A percentile compares a stretch with the other conserved stretches of the same genome.
These are phyloP conservation scores for Cercospora sesami DNA, from an alignment of 2,329 filamentous ascomycete species.

Conservation along the genomic window DNA sequence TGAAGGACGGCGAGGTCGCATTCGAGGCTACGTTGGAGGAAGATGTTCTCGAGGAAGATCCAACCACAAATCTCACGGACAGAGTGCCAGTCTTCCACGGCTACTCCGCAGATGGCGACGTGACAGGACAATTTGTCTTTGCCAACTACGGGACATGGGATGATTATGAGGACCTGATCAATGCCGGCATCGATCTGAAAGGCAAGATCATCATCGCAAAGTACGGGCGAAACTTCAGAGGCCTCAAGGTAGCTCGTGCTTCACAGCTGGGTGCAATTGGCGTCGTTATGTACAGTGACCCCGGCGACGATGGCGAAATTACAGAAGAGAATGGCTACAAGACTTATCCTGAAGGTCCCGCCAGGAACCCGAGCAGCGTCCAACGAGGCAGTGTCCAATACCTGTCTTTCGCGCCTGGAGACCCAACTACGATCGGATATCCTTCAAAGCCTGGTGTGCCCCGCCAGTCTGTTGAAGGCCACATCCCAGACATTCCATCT, in stretches of 20 bases:
- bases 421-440: constrained; percentile 92
- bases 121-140: constrained; percentile 82
- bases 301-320: constrained; percentile 79
- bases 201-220: constrained; percentile 86
- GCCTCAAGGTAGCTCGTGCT: constrained; percentile 88
- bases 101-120: constrained; percentile 89
- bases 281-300: constrained; percentile 81
- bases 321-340: constrained; percentile 79
- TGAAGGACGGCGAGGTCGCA: constrained; percentile 42
- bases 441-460: constrained; percentile 87
- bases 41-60: constrained; percentile 79
- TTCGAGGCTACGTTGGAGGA: constrained; percentile 71
- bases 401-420: constrained; percentile 59
- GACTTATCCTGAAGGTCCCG: constrained; percentile 81
- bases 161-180: constrained; percentile 79
- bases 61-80: constrained; percentile 69
- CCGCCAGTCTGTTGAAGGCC: constrained; percentile 66
- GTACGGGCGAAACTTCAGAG: constrained; percentile 84
- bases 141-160: constrained; percentile 87
- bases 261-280: constrained; percentile 88
- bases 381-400: constrained; percentile 81
- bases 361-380: constrained; percentile 82
- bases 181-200: constrained; percentile 70
- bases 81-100: constrained; percentile 90
- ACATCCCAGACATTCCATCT: constrained; percentile 83